Evolutionary conservation across 495 filamentous ascomycete genomes (phyloP), one percentile per base, ranked within the genome.

Genomic region (Penicillium alfredii): DNA sequence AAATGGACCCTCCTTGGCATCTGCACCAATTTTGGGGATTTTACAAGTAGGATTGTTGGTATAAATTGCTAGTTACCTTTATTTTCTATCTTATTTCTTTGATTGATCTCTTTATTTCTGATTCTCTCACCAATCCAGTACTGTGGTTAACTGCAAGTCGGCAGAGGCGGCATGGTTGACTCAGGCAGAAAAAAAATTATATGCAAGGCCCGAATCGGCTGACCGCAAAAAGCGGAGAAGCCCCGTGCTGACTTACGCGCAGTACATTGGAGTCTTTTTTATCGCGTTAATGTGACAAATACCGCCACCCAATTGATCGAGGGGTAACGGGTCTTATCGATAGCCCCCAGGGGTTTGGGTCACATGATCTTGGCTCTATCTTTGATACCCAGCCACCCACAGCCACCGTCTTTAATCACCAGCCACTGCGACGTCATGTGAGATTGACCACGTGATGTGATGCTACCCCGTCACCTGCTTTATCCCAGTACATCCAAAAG

Each of bases 371-470:
- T 33, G 47, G 36, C 44, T 36, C 42, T 11, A 35, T 19, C 35
- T 29, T 21, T 22, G 17, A 55, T 51, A n/a, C n/a, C n/a, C n/a
- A n/a, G n/a, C n/a, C n/a, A n/a, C n/a, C n/a, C n/a, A n/a, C n/a
- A n/a, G n/a, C n/a, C n/a, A n/a, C n/a, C n/a, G n/a, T 48, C 44
- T 16, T 31, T 51, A 42, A 35, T 30, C 17, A 31, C 36, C 49
- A 50, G 49, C 52, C 52, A 40, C 32, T 34, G 17, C 44, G 38
- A 35, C 39, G 50, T 59, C 58, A 61, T 57, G 53, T 61, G 58
- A 53, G 52, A 41, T 7, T 10, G 17, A 38, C 30, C 32, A 44
- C n/a, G n/a, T n/a, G n/a, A 58, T 47, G 47, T 58, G 55, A 55
- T 23, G 8, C 25, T 45, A 19, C 27, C 44, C 48, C 42, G 37